These are phyloP conservation scores for Geoglossum cookeanum DNA, from an alignment of 2,329 filamentous ascomycete species.

Conservation along the genomic window DNA sequence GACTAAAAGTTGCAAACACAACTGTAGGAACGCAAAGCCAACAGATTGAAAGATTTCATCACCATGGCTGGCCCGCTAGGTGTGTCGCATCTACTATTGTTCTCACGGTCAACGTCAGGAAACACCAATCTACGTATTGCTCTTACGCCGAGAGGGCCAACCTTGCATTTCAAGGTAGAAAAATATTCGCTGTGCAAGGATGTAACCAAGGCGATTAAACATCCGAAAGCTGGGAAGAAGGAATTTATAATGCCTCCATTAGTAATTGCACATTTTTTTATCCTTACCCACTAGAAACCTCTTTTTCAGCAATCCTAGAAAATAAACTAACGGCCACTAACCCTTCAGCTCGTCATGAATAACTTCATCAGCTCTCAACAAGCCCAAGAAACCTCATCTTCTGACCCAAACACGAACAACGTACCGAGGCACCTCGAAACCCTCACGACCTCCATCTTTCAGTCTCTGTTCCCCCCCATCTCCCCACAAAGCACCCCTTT, in stretches of 20 bases:
- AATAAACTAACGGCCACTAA: conserved; percentile 1
- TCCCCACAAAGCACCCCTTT: conserved; percentile 80
- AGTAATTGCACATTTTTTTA: conserved; percentile 25
- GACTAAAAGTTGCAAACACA: neutral
- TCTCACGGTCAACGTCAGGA: conserved; percentile 72
- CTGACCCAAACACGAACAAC: conserved; percentile 17
- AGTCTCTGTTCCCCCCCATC: conserved; percentile 89
- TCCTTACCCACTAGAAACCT: conserved; percentile 4
- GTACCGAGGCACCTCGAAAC: conserved; percentile 90
- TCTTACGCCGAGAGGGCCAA: conserved; percentile 76
- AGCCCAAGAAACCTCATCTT: conserved; percentile 29
- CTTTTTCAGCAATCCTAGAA: neutral
- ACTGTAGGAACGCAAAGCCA: conserved; percentile 55
- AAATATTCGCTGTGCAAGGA: conserved; percentile 91
- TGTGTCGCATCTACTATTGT: conserved; percentile 80
- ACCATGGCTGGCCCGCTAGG: conserved; percentile 90
- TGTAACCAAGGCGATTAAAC: conserved; percentile 63
- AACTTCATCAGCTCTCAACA: conserved; percentile 58
- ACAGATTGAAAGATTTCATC: conserved; percentile 78
- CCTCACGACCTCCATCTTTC: conserved; percentile 83
- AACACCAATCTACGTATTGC: conserved; percentile 86
- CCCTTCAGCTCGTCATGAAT: conserved; percentile 74
- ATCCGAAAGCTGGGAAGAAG: conserved; percentile 63
- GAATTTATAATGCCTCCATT: conserved; percentile 73
- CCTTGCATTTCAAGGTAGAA: conserved; percentile 83